Percentiles rank a stretch among this genome's conserved stretches.
Evolutionary conservation across 169 alveolate genomes (phyloP).

Genomic region (Plasmodium sp.): DNA sequence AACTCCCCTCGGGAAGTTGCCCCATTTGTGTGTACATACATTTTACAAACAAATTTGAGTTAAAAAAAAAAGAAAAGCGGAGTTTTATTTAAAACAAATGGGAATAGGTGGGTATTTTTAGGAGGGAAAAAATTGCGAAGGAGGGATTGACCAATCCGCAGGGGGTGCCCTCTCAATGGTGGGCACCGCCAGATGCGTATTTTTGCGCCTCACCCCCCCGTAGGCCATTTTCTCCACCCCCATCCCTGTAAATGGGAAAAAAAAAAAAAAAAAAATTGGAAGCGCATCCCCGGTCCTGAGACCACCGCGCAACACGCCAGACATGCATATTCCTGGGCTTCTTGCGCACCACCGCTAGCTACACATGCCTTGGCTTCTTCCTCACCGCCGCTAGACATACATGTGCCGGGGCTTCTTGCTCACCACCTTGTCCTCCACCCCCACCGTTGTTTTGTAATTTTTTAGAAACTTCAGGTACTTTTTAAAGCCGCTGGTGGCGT

Average conservation of each 20-base stretch:
- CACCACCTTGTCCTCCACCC: neutral
- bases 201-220: neutral
- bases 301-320: neutral
- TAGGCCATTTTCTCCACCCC: neutral
- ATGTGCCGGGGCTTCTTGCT: conserved; percentile 7
- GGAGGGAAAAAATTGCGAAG: neutral
- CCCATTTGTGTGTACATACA: neutral
- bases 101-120: neutral
- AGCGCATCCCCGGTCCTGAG: neutral
- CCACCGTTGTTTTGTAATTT: conserved; percentile 17
- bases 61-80: neutral
- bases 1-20: neutral
- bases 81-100: neutral
- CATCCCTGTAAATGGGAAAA: neutral
- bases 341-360: neutral
- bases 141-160: neutral
- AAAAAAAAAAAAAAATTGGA: neutral
- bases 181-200: neutral
- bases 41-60: neutral
- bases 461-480: conserved; percentile 40
- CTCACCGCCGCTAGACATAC: conserved; percentile 14
- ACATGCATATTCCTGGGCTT: conserved; percentile 29
- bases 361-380: conserved; percentile 9
- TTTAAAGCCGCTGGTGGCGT: conserved; percentile 32
- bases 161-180: neutral